Evolutionary conservation across 2,329 filamentous ascomycete genomes (phyloP), one percentile per base, ranked within the genome.

Genomic region (Cercospora sp.): DNA sequence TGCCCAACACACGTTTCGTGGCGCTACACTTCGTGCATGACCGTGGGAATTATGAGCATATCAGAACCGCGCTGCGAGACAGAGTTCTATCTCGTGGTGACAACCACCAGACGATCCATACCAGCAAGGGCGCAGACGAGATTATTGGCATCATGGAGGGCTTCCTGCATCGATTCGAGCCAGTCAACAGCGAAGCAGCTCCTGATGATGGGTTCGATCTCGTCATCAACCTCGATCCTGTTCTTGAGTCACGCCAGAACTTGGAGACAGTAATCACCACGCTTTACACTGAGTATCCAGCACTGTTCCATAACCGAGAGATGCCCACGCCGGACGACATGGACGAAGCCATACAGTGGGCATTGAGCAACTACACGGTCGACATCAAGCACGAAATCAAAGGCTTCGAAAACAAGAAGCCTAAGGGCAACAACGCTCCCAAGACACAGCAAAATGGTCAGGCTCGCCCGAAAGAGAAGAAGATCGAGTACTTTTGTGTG

Each of bases 41-140:
- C 66, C 83, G 80, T 18, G 75, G 82, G 45, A 82, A 92, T 71
- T 86, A 95, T 7, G 86, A 91, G 60, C 84, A 87, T 33, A 92
- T 98, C 69, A 87, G 91, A 55, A 83, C 87, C 66, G 84, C 94
- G 28, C 97, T 93, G 0, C 89, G 88, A 66, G 86, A 89, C 70
- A 89, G 95, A 60, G 92, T 99, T 0, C 82, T 97, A 20, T 86
- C 88, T 5, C 90, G 95, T 23, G 95, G 95, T 13, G 93, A 99
- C 79, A 98, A 98, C 76, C 95, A 99, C 79, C 95, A 99, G 81
- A 99, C 95, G 0, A 98, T 99, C 68, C 93, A 95, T 75, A 94
- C 94, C 10, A 90, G 88, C 57, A 90, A 91, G 65, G 87, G 90
- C 55, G 80, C 84, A 58, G 82, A 85, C 18, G 94, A 97, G 78